Conservation (phyloP, 495 filamentous ascomycete genomes). For the Annulohypoxylon nitens region DNA sequence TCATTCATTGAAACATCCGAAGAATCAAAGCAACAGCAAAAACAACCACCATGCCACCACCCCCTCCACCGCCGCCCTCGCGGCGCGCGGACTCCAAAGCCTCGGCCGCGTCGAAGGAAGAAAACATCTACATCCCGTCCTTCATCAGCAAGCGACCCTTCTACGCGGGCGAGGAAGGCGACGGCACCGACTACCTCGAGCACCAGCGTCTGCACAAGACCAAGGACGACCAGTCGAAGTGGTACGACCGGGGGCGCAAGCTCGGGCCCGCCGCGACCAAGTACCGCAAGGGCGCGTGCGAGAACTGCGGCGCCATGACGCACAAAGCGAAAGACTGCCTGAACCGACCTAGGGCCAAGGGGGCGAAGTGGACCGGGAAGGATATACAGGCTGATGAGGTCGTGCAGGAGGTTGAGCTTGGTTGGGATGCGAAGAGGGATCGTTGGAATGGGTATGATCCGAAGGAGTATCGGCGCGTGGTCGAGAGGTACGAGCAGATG, state of each 20-base stretch:
- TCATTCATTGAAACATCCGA: not conserved
- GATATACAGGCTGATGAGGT: slow-evolving; percentile 94
- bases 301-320: slow-evolving; percentile 97
- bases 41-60: slow-evolving; percentile 33
- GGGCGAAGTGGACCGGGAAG: slow-evolving; percentile 91
- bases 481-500: slow-evolving; percentile 88
- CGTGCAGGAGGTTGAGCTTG: slow-evolving; percentile 84
- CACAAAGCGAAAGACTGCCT: slow-evolving; percentile 96
- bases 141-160: slow-evolving; percentile 99
- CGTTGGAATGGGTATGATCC: slow-evolving; percentile 97
- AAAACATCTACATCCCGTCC: slow-evolving; percentile 98
- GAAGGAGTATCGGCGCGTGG: slow-evolving; percentile 83
- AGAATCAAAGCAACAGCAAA: too few species aligned
- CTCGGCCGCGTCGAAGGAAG: slow-evolving; percentile 75
- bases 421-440: slow-evolving; percentile 99
- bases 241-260: slow-evolving; percentile 90
- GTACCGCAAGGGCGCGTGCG: slow-evolving; percentile 96
- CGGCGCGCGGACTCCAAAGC: slow-evolving; percentile 55
- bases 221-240: slow-evolving; percentile 79
- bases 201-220: slow-evolving; percentile 91
- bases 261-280: slow-evolving; percentile 89
- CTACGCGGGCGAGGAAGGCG: slow-evolving; percentile 85
- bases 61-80: slow-evolving; percentile 54
- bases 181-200: slow-evolving; percentile 90
- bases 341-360: slow-evolving; percentile 87